These are phyloP conservation scores for Fusarium nematophilum DNA, from an alignment of 2,329 filamentous ascomycete species.

Conservation along the genomic window DNA sequence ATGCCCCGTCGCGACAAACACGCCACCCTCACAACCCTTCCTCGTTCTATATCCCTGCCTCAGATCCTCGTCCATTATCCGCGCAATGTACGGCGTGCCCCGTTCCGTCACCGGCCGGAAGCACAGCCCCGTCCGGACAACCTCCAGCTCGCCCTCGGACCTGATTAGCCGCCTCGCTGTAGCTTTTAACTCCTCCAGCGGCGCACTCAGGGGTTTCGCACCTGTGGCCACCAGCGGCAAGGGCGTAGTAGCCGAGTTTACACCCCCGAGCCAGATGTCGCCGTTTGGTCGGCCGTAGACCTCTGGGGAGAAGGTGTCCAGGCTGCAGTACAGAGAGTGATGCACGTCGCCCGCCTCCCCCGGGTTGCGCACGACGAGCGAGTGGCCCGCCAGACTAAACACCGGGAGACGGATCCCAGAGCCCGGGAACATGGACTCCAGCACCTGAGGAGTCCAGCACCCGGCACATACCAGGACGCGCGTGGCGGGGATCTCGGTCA, in stretches of 20 bases:
- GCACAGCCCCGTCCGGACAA: conserved; percentile 75
- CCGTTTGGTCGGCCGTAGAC: conserved; percentile 74
- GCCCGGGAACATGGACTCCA: conserved; percentile 70
- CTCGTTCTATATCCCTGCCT: conserved; percentile 59
- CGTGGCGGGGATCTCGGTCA: conserved; percentile 69
- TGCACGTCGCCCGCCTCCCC: conserved; percentile 60
- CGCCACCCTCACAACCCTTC: conserved; percentile 64
- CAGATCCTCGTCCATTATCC: conserved; percentile 67
- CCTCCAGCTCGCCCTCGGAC: conserved; percentile 63
- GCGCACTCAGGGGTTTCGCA: conserved; percentile 24
- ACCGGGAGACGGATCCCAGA: conserved; percentile 63
- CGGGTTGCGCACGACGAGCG: conserved; percentile 73
- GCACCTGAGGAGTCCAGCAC: conserved; percentile 77
- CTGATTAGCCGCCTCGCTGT: conserved; percentile 62
- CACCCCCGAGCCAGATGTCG: conserved; percentile 78
- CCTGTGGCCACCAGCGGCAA: conserved; percentile 61
- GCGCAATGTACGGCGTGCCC: conserved; percentile 72
- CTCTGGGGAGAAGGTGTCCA: conserved; percentile 74
- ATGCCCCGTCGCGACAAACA: conserved; percentile 79
- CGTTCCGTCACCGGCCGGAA: conserved; percentile 76
- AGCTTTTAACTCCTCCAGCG: conserved; percentile 61
- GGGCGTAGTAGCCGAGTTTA: conserved; percentile 71
- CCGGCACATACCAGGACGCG: conserved; percentile 76
- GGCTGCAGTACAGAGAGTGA: conserved; percentile 76
- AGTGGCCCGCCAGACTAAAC: conserved; percentile 74